phyloP scores from a whole-genome alignment of 306 rosid species.

The Mimosa bimucronata region DNA sequence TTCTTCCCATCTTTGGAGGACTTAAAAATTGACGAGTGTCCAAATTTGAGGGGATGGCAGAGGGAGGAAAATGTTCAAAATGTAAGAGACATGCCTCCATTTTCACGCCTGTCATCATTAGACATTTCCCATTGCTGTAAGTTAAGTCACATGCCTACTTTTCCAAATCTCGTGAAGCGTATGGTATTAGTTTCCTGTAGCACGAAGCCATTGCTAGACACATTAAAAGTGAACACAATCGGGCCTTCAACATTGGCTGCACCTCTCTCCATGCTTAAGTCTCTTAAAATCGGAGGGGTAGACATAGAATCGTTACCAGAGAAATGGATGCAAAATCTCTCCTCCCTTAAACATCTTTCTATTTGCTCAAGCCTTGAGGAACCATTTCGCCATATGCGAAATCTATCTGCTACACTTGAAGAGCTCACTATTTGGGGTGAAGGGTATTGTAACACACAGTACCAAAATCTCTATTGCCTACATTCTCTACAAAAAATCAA shows the following conservation, averaged over 20 bases:
- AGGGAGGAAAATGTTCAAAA: background rate
- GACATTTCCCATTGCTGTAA: background rate
- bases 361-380: too few species aligned
- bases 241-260: background rate
- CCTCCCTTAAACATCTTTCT: background rate
- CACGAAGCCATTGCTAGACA: background rate
- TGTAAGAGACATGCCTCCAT: background rate
- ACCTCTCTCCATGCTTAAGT: background rate
- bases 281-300: background rate
- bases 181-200: rapidly evolving
- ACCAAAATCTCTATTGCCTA: too few species aligned
- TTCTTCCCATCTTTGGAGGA: background rate
- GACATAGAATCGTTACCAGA: background rate
- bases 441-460: too few species aligned
- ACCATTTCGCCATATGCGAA: background rate
- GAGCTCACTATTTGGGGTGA: background rate
- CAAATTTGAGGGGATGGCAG: background rate
- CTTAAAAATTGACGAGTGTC: rapidly evolving
- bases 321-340: background rate
- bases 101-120: slow-evolving; percentile 1
- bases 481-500: too few species aligned
- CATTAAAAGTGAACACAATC: background rate
- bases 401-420: background rate
- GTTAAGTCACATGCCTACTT: background rate
- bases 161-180: background rate